A percentile compares a stretch with the other conserved stretches of the same genome.
phyloP scores from a whole-genome alignment of 2,329 filamentous ascomycete species.

The Penicillium sp. region DNA sequence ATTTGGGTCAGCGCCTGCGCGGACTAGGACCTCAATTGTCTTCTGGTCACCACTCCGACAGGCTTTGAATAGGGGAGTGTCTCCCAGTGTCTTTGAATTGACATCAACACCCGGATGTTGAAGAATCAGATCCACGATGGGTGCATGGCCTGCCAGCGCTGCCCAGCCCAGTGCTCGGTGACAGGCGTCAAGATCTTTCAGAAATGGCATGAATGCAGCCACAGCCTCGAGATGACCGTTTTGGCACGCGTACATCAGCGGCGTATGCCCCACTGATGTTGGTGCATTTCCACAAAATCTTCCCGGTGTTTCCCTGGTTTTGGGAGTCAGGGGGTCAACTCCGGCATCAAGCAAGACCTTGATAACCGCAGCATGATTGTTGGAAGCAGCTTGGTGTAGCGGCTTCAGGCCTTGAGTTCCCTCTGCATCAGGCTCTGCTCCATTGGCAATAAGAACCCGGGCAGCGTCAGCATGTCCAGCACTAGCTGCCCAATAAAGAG shows the following conservation, averaged over 20 bases:
- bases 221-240: conserved; percentile 6
- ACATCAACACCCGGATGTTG: conserved; percentile 3
- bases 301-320: conserved; percentile 1
- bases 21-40: conserved; percentile 5
- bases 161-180: conserved; percentile 6
- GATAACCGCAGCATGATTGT: conserved; percentile 15
- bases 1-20: conserved; percentile 10
- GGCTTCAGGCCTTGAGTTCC: conserved; percentile 13
- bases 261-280: conserved; percentile 5
- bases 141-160: conserved; percentile 3
- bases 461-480: conserved; percentile 15
- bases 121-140: conserved; percentile 8
- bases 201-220: conserved; percentile 5
- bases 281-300: neutral
- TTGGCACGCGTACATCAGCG: conserved; percentile 10
- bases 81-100: neutral
- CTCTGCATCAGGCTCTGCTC: conserved; percentile 14
- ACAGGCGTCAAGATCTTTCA: neutral
- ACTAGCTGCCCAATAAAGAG: conserved; percentile 6
- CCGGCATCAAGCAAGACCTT: conserved; percentile 17
- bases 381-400: conserved; percentile 19
- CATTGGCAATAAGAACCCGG: conserved; percentile 13
- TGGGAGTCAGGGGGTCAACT: conserved; percentile 15
- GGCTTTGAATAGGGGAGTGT: conserved; percentile 6
- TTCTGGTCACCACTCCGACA: neutral